phyloP scores from a whole-genome alignment of 352 stramenopile genomes.

The Phytopythium aichiense region DNA sequence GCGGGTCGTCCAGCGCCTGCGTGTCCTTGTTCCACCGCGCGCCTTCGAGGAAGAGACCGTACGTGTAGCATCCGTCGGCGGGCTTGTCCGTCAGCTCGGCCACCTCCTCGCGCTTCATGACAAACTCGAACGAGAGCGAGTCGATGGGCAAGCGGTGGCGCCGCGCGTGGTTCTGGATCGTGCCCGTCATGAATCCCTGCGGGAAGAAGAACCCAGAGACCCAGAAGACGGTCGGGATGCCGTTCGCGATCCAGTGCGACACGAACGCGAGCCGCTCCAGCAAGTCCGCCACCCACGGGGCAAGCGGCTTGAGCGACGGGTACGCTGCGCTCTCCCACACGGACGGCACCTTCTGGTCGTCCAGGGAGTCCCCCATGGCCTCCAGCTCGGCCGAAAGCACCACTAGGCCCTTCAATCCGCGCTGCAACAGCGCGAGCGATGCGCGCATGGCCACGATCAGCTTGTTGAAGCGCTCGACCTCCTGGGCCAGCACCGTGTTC shows the following conservation, averaged over 20 bases:
- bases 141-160: slow-evolving; percentile 90
- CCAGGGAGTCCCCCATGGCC: slow-evolving; percentile 81
- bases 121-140: slow-evolving; percentile 88
- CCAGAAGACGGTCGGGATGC: slow-evolving; percentile 85
- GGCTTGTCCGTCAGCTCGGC: slow-evolving; percentile 56
- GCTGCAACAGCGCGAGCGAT: slow-evolving; percentile 66
- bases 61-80: slow-evolving; percentile 86
- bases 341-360: slow-evolving; percentile 86
- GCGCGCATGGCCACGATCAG: slow-evolving; percentile 62
- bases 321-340: slow-evolving; percentile 90
- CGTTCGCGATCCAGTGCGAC: slow-evolving; percentile 62
- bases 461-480: slow-evolving; percentile 84
- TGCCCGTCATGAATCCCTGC: slow-evolving; percentile 89
- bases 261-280: slow-evolving; percentile 76
- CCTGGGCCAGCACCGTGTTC: slow-evolving; percentile 93
- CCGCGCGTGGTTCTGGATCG: slow-evolving; percentile 91
- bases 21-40: slow-evolving; percentile 81
- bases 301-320: slow-evolving; percentile 87
- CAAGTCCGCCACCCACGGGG: slow-evolving; percentile 86
- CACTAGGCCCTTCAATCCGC: slow-evolving; percentile 71
- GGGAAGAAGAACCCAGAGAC: slow-evolving; percentile 93
- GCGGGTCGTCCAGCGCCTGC: slow-evolving; percentile 81
- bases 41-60: slow-evolving; percentile 90
- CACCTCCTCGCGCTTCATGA: slow-evolving; percentile 62
- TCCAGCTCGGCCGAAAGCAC: slow-evolving; percentile 87